Evolutionary conservation across 345 rosid genomes (phyloP), one percentile per base, ranked within the genome.

Genomic region (Hibiscus mutabilis): DNA sequence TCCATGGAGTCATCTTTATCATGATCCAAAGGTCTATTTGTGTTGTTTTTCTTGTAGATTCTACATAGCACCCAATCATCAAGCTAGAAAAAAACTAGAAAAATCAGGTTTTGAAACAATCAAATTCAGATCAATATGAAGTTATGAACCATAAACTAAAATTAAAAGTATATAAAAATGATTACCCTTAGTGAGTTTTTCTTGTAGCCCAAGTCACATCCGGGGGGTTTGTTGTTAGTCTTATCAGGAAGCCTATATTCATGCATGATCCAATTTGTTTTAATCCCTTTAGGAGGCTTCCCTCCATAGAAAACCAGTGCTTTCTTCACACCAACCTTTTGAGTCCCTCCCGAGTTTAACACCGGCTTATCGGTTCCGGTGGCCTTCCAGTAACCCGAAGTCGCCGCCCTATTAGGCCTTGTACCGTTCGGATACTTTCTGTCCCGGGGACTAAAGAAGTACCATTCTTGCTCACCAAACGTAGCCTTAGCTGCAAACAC

Each of bases 311-410:
- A 95, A 14, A 95, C 99, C 27, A 95, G 81, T 0, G 97, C 97
- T 68, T 94, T 94, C 71, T 94, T 95, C 25, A 95, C 99, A 2
- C 99, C 98, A 15, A 95, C 89, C 56, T 87, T 95, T 52, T 84
- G 87, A 35, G 71, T 82, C 15, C 91, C 97, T 0, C 78, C 82
- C 1, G 89, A 82, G 12, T 86, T 81, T 56, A 92, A 58, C 5
- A 95, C 90, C 16, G 99, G 98, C 82, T 92, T 95, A 73, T 95
- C 99, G 3, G 96, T 95, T 49, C 99, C 99, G 0, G 99, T 95
- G 1, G 99, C 99, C 83, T 95, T 95, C 99, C 99, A 95, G 66
- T 95, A 95, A 37, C 99, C 99, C 0, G 99, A 92, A n/a, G 97
- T 92, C 0, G 99, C 98, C 0, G 98, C 99, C 76, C 98, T 55